Base-by-base conservation (phyloP, 2,329 filamentous ascomycete genomes). In the Trichoderma sp. region DNA sequence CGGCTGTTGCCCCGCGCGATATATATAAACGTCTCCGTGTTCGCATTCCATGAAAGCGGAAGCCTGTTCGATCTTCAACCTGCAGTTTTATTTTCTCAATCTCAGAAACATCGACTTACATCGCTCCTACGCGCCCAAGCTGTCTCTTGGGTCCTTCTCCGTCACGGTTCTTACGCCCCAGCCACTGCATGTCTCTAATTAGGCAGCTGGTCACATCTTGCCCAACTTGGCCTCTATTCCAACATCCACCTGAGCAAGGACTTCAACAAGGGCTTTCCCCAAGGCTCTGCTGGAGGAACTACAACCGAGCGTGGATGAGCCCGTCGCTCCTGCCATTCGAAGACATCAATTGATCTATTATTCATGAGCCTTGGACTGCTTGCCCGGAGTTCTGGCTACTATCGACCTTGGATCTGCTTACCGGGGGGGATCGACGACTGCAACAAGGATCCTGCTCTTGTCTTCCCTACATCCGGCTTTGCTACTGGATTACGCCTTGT, bases 331-430 rank as follows among this genome's bases (percentile, higher is more conserved):
- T n/a, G 11, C 26, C 51, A 18, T 34, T n/a, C 21, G 14, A 56
- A 30, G 18, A 43, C 16, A 34, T 13, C 32, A 26, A 26, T 26
- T 26, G 26, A 26, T 30, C 4, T 34, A 34, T n/a, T 28, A 37
- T 67, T 59, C 5, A 67, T 59, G 46, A 68, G 56, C 43, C 46
- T 60, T 26, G 60, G 56, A 60, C 46, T 60, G 26, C 26, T 51
- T 39, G 37, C 37, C 51, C n/a, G 61, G 26, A n/a, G 51, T 24
- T 30, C 14, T 56, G 52, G 52, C 43, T 13, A 32, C 26, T 14
- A 18, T 30, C 28, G 34, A 65, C 52, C 34, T 24, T 65, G 51
- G 52, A 46, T 56, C 7, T 34, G 26, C 43, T 32, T 18, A n/a
- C 55, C 55, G 49, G 26, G 54, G 26, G 10, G 26, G 11, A 56